These are phyloP conservation scores for Pseudogymnoascus sp. DNA, from an alignment of 2,329 filamentous ascomycete species.

Conservation along the genomic window DNA sequence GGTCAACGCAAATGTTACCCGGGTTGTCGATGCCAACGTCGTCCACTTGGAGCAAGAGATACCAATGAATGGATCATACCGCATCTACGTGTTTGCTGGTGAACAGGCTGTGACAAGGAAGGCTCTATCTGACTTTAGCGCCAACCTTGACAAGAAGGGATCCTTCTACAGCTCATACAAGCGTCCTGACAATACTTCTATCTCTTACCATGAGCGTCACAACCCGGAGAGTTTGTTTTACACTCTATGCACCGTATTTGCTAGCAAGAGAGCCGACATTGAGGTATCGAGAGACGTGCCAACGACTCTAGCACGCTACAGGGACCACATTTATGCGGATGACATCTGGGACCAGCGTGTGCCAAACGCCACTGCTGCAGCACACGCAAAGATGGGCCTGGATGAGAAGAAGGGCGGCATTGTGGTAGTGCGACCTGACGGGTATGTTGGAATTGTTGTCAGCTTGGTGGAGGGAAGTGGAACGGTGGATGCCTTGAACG, in stretches of 20 bases:
- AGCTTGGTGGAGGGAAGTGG: constrained; percentile 67
- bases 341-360: constrained; percentile 69
- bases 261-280: constrained; percentile 59
- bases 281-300: constrained; percentile 70
- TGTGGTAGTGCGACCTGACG: constrained; percentile 79
- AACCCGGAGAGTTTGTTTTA: constrained; percentile 82
- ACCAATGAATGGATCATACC: constrained; percentile 80
- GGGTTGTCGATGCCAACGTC: constrained; percentile 81
- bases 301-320: constrained; percentile 63
- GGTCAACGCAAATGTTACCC: constrained; percentile 72
- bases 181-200: constrained; percentile 52
- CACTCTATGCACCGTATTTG: constrained; percentile 71
- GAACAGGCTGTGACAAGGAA: constrained; percentile 49
- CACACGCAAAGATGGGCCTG: constrained; percentile 83
- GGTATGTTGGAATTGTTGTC: constrained; percentile 75
- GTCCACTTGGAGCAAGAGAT: constrained; percentile 88
- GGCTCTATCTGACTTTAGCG: constrained; percentile 65
- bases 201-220: constrained; percentile 73
- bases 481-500: constrained; percentile 75
- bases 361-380: constrained; percentile 63
- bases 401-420: constrained; percentile 68
- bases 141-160: constrained; percentile 54
- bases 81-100: constrained; percentile 82
- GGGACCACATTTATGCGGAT: constrained; percentile 80
- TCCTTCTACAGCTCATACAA: constrained; percentile 69